Conservation (phyloP, 2,329 filamentous ascomycete genomes). For the Fusarium xylarioides region DNA sequence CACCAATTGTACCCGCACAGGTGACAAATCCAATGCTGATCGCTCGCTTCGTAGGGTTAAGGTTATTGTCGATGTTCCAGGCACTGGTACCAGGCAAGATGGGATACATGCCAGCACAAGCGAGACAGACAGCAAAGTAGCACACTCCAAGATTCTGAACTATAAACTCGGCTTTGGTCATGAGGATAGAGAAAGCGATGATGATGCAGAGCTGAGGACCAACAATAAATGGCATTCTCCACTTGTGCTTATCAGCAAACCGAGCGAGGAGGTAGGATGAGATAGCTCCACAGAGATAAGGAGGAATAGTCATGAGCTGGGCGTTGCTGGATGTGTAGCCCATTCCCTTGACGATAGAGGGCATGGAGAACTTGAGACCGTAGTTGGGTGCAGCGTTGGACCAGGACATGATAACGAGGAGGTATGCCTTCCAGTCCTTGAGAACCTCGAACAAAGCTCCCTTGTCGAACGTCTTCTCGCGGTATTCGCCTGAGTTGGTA, state of each 20-base stretch:
- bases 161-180: constrained; percentile 32
- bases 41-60: constrained; percentile 46
- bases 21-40: constrained; percentile 50
- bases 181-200: constrained; percentile 40
- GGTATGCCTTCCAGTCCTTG: constrained; percentile 48
- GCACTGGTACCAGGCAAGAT: constrained; percentile 46
- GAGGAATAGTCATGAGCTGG: constrained; percentile 47
- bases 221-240: constrained; percentile 49
- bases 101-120: constrained; percentile 49
- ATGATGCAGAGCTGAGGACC: constrained; percentile 43
- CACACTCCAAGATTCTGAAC: constrained; percentile 25
- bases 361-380: constrained; percentile 45
- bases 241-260: constrained; percentile 44
- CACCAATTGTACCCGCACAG: constrained; percentile 33
- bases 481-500: constrained; percentile 21
- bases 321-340: constrained; percentile 48
- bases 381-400: constrained; percentile 49
- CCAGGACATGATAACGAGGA: constrained; percentile 52
- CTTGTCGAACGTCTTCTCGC: constrained; percentile 22
- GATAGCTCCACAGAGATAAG: constrained; percentile 43
- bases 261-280: constrained; percentile 38
- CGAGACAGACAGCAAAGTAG: constrained; percentile 36
- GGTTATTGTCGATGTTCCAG: constrained; percentile 50
- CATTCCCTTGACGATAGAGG: constrained; percentile 52
- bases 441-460: constrained; percentile 11